Evolutionary conservation across 1,284 basidiomycete genomes (phyloP).

Genomic region (Cryptococcus sp.): DNA sequence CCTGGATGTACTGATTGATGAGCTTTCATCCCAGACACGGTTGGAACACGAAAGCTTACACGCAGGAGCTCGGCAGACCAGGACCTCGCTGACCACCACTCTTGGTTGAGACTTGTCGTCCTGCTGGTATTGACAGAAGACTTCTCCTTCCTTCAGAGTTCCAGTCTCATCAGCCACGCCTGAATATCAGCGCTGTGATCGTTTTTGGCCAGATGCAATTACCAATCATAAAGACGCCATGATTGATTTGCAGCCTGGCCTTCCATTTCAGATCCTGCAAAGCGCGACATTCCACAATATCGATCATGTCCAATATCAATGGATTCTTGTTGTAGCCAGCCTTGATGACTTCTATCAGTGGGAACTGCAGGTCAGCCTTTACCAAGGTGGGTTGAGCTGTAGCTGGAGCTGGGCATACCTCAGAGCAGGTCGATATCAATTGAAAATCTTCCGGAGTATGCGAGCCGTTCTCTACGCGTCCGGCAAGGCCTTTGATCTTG

Average conservation of each 20-base stretch:
- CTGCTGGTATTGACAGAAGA: slow-evolving; percentile 47
- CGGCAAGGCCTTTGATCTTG: slow-evolving; percentile 30
- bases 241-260: slow-evolving; percentile 35
- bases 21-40: neutral
- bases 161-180: slow-evolving; percentile 45
- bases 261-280: slow-evolving; percentile 48
- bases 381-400: neutral
- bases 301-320: slow-evolving; percentile 37
- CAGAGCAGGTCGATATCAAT: slow-evolving; percentile 20
- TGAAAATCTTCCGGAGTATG: slow-evolving; percentile 23
- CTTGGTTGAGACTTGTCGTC: slow-evolving; percentile 19
- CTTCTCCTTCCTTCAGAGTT: slow-evolving; percentile 36
- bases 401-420: slow-evolving; percentile 12
- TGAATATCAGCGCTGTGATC: slow-evolving; percentile 3
- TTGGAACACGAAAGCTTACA: slow-evolving; percentile 12
- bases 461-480: slow-evolving; percentile 16
- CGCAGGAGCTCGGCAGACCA: slow-evolving; percentile 46
- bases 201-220: neutral
- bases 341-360: slow-evolving; percentile 32
- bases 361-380: slow-evolving; percentile 27
- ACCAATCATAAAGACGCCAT: slow-evolving; percentile 45
- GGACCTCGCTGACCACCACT: slow-evolving; percentile 33
- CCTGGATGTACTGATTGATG: slow-evolving; percentile 14
- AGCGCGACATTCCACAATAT: slow-evolving; percentile 38
- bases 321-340: slow-evolving; percentile 41